Evolutionary conservation across 2,329 filamentous ascomycete species (phyloP).

Genomic region (Aspergillus pseudoviridinutans): DNA sequence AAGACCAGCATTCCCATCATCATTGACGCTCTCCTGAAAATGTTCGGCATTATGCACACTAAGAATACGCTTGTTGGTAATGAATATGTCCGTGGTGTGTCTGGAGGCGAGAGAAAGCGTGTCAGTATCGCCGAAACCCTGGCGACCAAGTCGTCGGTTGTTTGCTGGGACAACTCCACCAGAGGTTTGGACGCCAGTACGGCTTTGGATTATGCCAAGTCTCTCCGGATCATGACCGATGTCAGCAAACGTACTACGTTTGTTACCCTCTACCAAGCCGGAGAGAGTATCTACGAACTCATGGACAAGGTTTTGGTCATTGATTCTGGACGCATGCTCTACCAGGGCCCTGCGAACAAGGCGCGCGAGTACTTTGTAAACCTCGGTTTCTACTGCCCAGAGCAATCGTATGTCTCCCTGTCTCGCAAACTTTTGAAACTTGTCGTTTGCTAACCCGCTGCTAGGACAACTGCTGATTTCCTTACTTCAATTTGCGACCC

Average conservation of each 20-base stretch:
- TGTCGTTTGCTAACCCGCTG: not conserved
- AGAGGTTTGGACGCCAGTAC: conserved; percentile 76
- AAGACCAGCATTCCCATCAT: conserved; percentile 63
- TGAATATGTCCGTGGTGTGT: conserved; percentile 67
- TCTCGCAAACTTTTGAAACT: not conserved
- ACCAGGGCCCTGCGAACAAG: conserved; percentile 58
- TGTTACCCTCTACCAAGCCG: conserved; percentile 68
- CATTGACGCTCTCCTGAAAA: conserved; percentile 66
- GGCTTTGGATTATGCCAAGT: conserved; percentile 71
- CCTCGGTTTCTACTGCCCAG: conserved; percentile 59
- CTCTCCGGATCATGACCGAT: conserved; percentile 69
- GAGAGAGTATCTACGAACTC: conserved; percentile 65
- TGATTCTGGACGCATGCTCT: conserved; percentile 66
- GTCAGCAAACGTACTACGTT: conserved; percentile 67
- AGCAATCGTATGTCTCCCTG: conserved; percentile 36
- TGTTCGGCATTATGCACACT: conserved; percentile 76
- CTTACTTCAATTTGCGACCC: conserved; percentile 72
- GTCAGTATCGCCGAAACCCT: conserved; percentile 76
- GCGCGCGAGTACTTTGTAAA: conserved; percentile 64
- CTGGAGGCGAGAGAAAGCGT: conserved; percentile 75
- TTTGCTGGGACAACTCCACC: conserved; percentile 78
- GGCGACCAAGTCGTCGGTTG: conserved; percentile 67
- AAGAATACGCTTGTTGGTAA: conserved; percentile 73
- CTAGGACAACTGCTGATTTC: conserved; percentile 72
- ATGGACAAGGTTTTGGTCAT: conserved; percentile 82